Evolutionary conservation across 208 protist species (phyloP), one percentile per base, ranked within the genome.

Genomic region (Crithidia mellificae): DNA sequence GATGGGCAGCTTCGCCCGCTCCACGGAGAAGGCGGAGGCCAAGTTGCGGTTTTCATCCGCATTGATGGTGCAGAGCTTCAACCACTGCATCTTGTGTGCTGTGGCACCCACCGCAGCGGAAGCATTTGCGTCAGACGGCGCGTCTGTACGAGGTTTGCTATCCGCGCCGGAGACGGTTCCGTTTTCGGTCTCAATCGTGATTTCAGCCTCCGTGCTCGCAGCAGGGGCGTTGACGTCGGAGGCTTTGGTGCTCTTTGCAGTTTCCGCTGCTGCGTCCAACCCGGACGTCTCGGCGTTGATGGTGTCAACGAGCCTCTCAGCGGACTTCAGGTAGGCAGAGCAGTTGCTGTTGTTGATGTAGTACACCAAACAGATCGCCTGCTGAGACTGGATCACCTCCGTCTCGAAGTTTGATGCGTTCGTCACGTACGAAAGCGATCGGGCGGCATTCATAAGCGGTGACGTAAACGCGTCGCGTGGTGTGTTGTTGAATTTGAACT

Each of bases 31-130:
- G 51, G 91, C 88, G 17, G 83, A 91, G 41, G 91, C 87, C 19
- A 96, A 77, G 53, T 96, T 93, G 27, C 85, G 69, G 68, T 96
- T 96, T 63, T 93, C 83, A 58, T 96, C 91, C 0, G 88, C 91
- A 65, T 96, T 93, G 58, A 93, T 86, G 20, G 74, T 84, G 73
- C 88, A 93, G 20, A 96, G 76, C 74, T 96, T 96, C 32, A 96
- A 56, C 86, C 87, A 96, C 36, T 68, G 67, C 56, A 70, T 30
- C 53, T 52, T 61, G 30, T 17, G 20, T 32, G 47, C 34, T 38
- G 34, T 38, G n/a, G n/a, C n/a, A n/a, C n/a, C n/a, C n/a, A n/a
- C n/a, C 43, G 36, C 12, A 12, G 36, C 12, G 36, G 36, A 41
- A 41, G 36, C 36, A 41, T 41, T 41, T 12, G 36, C 6, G 12